Evolutionary conservation across 108 stramenopile species (phyloP), one percentile per base, ranked within the genome.

Genomic region (Discostella stelligeroides): DNA sequence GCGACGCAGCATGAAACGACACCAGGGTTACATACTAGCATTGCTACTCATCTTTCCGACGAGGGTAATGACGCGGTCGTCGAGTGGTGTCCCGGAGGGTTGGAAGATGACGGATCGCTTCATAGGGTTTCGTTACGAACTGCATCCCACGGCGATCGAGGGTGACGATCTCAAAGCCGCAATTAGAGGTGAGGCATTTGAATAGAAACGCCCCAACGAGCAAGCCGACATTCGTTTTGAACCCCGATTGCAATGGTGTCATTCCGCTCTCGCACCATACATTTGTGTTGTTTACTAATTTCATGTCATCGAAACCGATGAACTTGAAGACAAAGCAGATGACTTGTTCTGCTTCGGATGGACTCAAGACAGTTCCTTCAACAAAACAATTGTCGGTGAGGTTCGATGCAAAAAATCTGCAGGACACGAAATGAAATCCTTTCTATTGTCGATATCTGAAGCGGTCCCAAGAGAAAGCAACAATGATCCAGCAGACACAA

Each of bases 161-260:
- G 41, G 9, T 14, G 38, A 53, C n/a, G 39, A 67, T 37, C 39
- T 40, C 53, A 43, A 55, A 38, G 57, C 30, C 30, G 57, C 27
- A 10, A 58, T 58, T 34, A 28, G 29, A 58, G 57, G 57, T 58
- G 29, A 58, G 57, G 30, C 25, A 58, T 63, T 92, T 92, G 84
- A 83, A 73, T 29, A 81, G 64, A 72, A 92, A 88, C 45, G 85
- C 92, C 25, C 70, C 73, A 15, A 71, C 75, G 30, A 88, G 73
- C 23, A 85, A 60, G n/a, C 34, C 49, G 13, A 73, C 79, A 54
- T 80, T 80, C 21, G 50, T 68, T 56, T 80, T 80, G 61, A 80
- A 80, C 37, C 79, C 79, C 15, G 72, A 24, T 56, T 69, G 61
- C 72, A 73, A 46, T 4, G 79, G 79, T 29, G 50, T 56, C 67